Percentiles rank a stretch among this genome's conserved stretches.
These are phyloP conservation scores for Mimosa pudica DNA, from an alignment of 306 rosid species.

Conservation along the genomic window DNA sequence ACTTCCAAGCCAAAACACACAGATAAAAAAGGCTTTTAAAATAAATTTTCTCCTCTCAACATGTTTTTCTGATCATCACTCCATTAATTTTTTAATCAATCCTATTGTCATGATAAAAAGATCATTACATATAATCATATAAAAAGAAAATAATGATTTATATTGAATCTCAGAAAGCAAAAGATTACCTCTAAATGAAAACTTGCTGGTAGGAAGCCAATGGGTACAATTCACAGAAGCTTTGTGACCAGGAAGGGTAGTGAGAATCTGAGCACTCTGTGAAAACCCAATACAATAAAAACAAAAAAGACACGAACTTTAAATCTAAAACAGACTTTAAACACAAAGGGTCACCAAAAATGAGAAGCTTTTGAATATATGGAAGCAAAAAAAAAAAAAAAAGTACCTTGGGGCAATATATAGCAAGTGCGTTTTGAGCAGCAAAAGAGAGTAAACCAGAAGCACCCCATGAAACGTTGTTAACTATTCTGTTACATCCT, in stretches of 20 bases:
- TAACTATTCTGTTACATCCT: slow-evolving; percentile 88
- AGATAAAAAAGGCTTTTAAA: background rate
- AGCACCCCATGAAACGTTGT: slow-evolving; percentile 94
- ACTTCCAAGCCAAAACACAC: background rate
- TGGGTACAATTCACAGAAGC: slow-evolving; percentile 92
- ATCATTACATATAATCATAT: background rate
- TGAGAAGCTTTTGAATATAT: background rate
- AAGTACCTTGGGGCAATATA: slow-evolving; percentile 80
- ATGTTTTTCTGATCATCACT: background rate
- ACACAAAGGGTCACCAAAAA: background rate
- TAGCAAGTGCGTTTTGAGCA: slow-evolving; percentile 85
- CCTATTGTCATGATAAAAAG: slow-evolving; percentile 3
- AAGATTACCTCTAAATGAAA: slow-evolving; percentile 64
- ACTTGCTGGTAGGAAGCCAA: slow-evolving; percentile 84
- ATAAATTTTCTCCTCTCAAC: background rate
- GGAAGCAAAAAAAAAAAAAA: background rate
- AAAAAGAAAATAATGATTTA: background rate
- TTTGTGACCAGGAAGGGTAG: slow-evolving; percentile 87
- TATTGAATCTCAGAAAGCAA: slow-evolving; percentile 1
- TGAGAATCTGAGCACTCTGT: slow-evolving; percentile 87
- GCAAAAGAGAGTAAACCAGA: slow-evolving; percentile 85
- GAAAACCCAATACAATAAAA: slow-evolving; percentile 17
- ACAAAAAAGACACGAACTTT: background rate
- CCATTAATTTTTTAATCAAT: background rate
- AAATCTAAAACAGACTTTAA: background rate